These are phyloP conservation scores for Solanum peruvianum DNA, from an alignment of 257 asterid genomes.

Conservation along the genomic window DNA sequence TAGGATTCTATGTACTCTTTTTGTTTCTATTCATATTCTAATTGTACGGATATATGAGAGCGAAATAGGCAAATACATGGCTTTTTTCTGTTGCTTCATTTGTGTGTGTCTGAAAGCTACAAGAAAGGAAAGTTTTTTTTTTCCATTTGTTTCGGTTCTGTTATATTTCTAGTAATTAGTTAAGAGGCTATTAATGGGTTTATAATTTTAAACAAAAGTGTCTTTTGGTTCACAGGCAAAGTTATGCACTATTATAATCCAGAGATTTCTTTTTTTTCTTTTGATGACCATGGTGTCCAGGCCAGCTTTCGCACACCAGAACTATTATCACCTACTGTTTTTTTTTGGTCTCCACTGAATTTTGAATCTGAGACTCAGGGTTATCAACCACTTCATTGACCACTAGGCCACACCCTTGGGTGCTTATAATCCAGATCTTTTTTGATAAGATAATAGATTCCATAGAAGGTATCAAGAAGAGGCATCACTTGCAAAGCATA, in stretches of 20 bases:
- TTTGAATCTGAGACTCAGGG: background rate
- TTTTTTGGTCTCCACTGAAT: background rate
- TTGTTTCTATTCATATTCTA: background rate
- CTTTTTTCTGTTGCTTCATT: background rate
- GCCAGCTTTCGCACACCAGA: background rate
- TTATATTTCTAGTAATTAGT: background rate
- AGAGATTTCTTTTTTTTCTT: background rate
- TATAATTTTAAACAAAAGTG: background rate
- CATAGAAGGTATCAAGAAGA: background rate
- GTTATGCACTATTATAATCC: background rate
- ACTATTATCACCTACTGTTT: background rate
- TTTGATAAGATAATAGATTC: background rate
- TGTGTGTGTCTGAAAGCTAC: background rate
- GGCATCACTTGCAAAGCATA: background rate
- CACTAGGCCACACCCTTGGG: background rate
- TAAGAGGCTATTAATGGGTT: background rate
- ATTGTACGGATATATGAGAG: background rate
- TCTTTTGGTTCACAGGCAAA: background rate
- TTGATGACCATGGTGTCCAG: background rate
- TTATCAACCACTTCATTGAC: background rate
- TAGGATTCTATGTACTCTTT: background rate
- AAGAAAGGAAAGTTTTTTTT: background rate
- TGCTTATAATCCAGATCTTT: background rate
- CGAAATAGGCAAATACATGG: background rate
- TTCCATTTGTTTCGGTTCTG: background rate